Evolutionary conservation across 345 rosid genomes (phyloP), one percentile per base, ranked within the genome.

Genomic region (Ceriops decandra): DNA sequence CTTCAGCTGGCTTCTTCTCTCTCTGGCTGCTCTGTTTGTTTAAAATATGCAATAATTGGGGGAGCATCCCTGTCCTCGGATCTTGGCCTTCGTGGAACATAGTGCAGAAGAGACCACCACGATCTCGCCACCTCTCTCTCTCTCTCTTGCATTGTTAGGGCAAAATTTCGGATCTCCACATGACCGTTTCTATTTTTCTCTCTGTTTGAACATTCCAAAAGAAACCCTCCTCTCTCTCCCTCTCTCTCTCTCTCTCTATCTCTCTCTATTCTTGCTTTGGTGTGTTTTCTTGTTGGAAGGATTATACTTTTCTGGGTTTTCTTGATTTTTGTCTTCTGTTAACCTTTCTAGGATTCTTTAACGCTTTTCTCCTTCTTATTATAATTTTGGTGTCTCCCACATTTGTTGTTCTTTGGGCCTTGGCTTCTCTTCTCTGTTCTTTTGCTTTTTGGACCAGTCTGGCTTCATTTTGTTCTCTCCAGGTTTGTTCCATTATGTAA

Each of bases 151-250:
- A 59, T 30, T 53, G 32, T 13, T 46, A 47, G 26, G 13, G 35
- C 63, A 72, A 72, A 77, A 72, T 63, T 71, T 73, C 84, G 90
- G 93, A 89, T 84, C 89, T 82, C 89, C 96, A 81, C 90, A 89
- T 77, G 93, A 89, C 87, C 75, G 5, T 72, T 88, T 85, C 89
- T 60, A 73, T 33, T 80, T 59, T 42, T 42, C 49, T 63, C 77
- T 70, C 75, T 69, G 74, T 68, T 79, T 82, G 66, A 68, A 75
- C 79, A 69, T 75, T 63, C 81, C 72, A 33, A 17, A 33, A 68
- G 52, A n/a, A 69, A 69, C 68, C 72, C 56, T 60, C 77, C 66
- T 68, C 56, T 63, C 54, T 47, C 52, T 49, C 20, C n/a, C n/a
- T 59, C 62, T 79, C 66, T 68, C 56, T 63, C 54, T 31, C 52